A percentile compares a stretch with the other conserved stretches of the same genome.
Conservation (phyloP, 768 basidiomycete genomes). For the Tremella mesenterica region DNA sequence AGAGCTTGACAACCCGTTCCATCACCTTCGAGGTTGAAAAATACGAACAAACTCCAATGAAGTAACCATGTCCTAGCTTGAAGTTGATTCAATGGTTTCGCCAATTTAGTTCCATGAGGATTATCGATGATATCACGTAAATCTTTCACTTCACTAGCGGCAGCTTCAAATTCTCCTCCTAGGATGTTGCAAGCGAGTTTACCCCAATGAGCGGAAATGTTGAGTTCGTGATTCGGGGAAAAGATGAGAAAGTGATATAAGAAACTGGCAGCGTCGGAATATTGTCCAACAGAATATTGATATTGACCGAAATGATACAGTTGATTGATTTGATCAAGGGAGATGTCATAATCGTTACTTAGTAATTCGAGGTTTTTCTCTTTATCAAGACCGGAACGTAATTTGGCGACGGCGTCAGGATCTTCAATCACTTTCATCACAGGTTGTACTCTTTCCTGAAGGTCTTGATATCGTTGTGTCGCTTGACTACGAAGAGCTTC, state of each 20-base stretch:
- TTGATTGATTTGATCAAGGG: conserved; percentile 86
- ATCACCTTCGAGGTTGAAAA: conserved; percentile 82
- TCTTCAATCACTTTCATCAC: conserved; percentile 94
- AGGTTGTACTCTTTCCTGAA: conserved; percentile 82
- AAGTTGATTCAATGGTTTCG: conserved; percentile 59
- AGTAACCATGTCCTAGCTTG: conserved; percentile 93
- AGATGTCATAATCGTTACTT: conserved; percentile 88
- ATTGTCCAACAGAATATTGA: conserved; percentile 97
- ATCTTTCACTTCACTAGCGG: conserved; percentile 87
- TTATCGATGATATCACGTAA: conserved; percentile 83
- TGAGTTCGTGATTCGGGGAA: conserved; percentile 84
- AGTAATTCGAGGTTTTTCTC: conserved; percentile 91
- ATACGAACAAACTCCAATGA: conserved; percentile 97
- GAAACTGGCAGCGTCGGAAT: conserved; percentile 92
- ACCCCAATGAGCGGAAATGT: conserved; percentile 96
- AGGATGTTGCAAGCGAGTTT: conserved; percentile 96
- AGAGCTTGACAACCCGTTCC: conserved; percentile 67
- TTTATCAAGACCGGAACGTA: conserved; percentile 76
- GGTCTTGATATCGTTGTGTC: conserved; percentile 68
- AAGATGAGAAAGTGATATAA: conserved; percentile 97
- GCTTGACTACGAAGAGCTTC: conserved; percentile 70
- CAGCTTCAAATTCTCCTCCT: conserved; percentile 88
- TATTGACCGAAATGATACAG: conserved; percentile 98
- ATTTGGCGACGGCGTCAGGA: conserved; percentile 85
- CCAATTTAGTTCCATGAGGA: conserved; percentile 36